These are phyloP conservation scores for Tephrocybe sp. DNA, from an alignment of 768 basidiomycete genomes.

Conservation along the genomic window DNA sequence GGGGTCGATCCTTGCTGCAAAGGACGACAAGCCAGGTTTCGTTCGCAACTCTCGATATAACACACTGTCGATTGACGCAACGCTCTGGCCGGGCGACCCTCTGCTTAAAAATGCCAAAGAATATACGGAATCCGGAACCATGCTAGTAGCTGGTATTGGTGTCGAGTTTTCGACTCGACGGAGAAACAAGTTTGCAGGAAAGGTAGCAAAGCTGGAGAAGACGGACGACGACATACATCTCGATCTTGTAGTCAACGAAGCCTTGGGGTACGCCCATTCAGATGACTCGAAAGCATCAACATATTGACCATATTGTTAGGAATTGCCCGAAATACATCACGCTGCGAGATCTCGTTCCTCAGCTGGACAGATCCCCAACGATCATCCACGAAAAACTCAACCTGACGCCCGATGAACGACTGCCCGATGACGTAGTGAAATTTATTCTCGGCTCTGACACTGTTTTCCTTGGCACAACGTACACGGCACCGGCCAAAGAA, in stretches of 20 bases:
- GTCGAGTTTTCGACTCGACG: constrained; percentile 57
- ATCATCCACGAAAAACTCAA: constrained; percentile 34
- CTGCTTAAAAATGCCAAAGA: constrained; percentile 35
- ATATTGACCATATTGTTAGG: constrained; percentile 26
- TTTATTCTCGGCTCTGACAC: constrained; percentile 54
- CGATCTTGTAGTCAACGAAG: constrained; percentile 50
- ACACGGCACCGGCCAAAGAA: constrained; percentile 40
- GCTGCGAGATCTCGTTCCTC: constrained; percentile 48
- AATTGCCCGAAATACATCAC: constrained; percentile 76
- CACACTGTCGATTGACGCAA: constrained; percentile 38
- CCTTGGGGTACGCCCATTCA: constrained; percentile 47
- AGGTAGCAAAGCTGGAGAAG: constrained; percentile 32
- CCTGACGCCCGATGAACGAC: constrained; percentile 34
- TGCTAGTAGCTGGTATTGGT: constrained; percentile 57
- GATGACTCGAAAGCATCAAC: background rate
- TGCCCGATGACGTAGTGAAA: constrained; percentile 49
- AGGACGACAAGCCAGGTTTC: constrained; percentile 47
- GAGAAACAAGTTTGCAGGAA: constrained; percentile 64
- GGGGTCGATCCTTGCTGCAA: constrained; percentile 53
- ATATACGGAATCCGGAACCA: constrained; percentile 8
- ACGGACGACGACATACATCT: constrained; percentile 31
- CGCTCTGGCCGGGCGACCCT: constrained; percentile 58
- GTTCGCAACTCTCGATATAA: constrained; percentile 34
- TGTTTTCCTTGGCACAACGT: constrained; percentile 54
- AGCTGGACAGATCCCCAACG: constrained; percentile 28